phyloP scores from a whole-genome alignment of 441 rosid genomes.

The Jatropha multifida region DNA sequence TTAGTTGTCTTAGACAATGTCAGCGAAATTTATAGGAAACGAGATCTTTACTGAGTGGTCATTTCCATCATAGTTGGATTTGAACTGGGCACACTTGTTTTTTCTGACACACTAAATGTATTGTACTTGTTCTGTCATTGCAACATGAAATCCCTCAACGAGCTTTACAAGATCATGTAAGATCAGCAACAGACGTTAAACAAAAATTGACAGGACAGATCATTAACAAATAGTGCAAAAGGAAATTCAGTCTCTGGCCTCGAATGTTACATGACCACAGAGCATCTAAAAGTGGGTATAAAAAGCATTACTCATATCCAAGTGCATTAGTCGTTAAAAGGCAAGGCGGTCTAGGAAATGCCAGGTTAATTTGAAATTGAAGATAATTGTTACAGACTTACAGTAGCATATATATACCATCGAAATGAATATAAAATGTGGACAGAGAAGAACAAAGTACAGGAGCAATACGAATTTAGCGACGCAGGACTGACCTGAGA shows the following conservation, averaged over 20 bases:
- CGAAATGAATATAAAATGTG: not conserved
- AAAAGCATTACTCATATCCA: not conserved
- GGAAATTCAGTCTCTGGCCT: not conserved
- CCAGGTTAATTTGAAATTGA: not conserved
- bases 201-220: not conserved
- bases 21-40: not conserved
- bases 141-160: not conserved
- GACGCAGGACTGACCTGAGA: constrained; percentile 40
- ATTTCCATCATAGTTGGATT: not conserved
- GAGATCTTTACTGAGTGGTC: not conserved
- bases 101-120: not conserved
- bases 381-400: no score
- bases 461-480: not conserved
- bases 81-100: not conserved
- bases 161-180: not conserved
- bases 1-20: not conserved
- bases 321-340: not conserved
- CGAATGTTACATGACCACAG: not conserved
- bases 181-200: not conserved
- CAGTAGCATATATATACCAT: not conserved
- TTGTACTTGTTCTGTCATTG: not conserved
- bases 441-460: not conserved
- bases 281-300: not conserved
- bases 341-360: not conserved
- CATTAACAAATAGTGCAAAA: not conserved